phyloP scores from a whole-genome alignment of 169 alveolate genomes.

The Cardiosporidium cionae region DNA sequence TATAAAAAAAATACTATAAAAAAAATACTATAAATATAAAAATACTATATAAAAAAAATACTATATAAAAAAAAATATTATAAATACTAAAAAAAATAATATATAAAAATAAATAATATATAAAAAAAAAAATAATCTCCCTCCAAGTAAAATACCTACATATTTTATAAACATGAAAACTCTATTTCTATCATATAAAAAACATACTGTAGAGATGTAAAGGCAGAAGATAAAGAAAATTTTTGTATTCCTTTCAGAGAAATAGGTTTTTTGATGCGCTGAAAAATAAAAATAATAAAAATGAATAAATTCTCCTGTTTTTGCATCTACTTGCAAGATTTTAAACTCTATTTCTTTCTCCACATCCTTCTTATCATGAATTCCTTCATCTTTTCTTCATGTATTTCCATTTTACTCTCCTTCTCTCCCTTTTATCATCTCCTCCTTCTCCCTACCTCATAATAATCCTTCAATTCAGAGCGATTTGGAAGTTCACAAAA shows the following conservation, averaged over 20 bases:
- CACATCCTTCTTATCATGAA: too few relatives aligned
- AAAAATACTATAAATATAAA: too few relatives aligned
- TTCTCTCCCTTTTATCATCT: too few relatives aligned
- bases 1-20: too few relatives aligned
- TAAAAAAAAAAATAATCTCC: not conserved
- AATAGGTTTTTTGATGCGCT: constrained; percentile 24
- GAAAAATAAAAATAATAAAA: not conserved
- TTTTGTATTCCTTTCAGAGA: constrained; percentile 5
- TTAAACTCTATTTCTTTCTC: too few relatives aligned
- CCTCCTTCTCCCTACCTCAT: constrained; percentile 17
- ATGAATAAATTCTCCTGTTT: not conserved
- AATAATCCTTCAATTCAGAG: constrained; percentile 15
- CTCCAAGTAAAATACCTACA: too few relatives aligned
- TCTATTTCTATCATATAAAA: not conserved
- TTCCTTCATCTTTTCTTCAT: too few relatives aligned
- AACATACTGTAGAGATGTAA: constrained; percentile 19
- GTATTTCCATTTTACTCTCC: too few relatives aligned
- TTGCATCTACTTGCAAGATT: too few relatives aligned
- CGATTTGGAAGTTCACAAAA: constrained; percentile 19
- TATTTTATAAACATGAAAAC: too few relatives aligned
- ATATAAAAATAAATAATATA: not conserved
- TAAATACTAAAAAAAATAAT: not conserved
- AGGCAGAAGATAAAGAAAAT: constrained; percentile 2
- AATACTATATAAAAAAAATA: too few relatives aligned
- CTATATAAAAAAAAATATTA: not conserved